Base-by-base conservation (phyloP, 768 basidiomycete species). In the Russula foetens region DNA sequence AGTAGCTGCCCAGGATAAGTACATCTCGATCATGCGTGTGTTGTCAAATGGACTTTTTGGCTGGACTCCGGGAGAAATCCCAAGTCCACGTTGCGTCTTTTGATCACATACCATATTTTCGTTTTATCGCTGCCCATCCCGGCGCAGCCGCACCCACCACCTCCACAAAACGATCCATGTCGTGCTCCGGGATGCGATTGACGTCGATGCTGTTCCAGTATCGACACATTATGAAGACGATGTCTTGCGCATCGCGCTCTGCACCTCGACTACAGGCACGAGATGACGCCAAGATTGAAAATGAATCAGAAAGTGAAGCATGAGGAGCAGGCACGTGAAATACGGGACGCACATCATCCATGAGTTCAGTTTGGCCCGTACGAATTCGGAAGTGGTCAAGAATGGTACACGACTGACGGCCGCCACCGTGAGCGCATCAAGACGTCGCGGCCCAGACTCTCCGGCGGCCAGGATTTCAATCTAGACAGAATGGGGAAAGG, bases 151-250 rank as follows among this genome's bases (percentile, higher is more conserved):
- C 74, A 46, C 79, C 71, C 67, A 87, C 78, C 39, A 76, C 77
- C 15, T 76, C 69, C 31, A 88, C 84, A 68, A 92, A 92, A 31
- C 80, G 77, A 60, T 83, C 83, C 90, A 92, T 92, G 69, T 92
- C 90, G 60, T 84, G 82, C 71, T 92, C 90, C 28, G 85, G 84
- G 60, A 92, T 85, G 66, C 90, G 87, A 70, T 92, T 92, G 66
- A 92, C 84, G 71, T 92, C 90, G 62, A 92, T 81, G 56, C 80
- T 78, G 69, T 86, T 88, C 90, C 90, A 92, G 69, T 86, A 89
- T 57, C 82, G 83, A 59, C 81, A 77, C 67, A 93, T 75, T 41
- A 83, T 78, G 69, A 83, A 91, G 45, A 77, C 70, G 66, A 92
- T 90, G 63, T 92, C 90, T 65, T 83, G 83, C 9, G 90, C 90